Base-by-base conservation (phyloP, 2,329 filamentous ascomycete genomes). In the Curvularia eragrostidis region DNA sequence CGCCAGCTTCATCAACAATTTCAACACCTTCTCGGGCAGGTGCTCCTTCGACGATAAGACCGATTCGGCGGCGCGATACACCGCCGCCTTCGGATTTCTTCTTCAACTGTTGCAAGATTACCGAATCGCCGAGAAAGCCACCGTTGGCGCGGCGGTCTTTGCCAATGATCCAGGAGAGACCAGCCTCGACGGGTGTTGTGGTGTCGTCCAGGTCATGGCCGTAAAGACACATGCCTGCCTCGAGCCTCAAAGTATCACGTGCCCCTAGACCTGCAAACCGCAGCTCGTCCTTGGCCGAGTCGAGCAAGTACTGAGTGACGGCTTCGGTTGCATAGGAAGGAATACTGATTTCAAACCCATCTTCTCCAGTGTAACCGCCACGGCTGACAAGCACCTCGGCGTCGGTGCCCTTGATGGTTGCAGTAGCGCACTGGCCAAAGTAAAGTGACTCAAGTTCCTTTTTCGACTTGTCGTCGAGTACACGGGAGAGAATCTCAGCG, bases 141-240 rank as follows among this genome's bases (percentile, higher is more conserved):
- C 89, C 88, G 4, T 80, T 79, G 21, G 84, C 80, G 52, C 89
- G 89, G 18, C 94, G 87, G 54, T 89, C 86, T 73, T 92, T 93
- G 63, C 90, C 89, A 59, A 99, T 88, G 71, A 97, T 86, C 94
- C 95, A 99, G 59, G 82, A 82, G 0, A 91, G 79, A 1, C 81
- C 83, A 1, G 85, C 89, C 72, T 87, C 85, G 4, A 89, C 87
- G 1, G 89, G 89, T 1, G 89, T 91, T 10, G 85, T 89, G 0
- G 81, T 81, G 56, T 97, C 94, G 75, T 96, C 88, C 36, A 99
- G 85, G 77, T 99, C 95, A 79, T 98, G 92, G n/a, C 95, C 95
- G 80, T 99, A 99, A n/a, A 99, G 85, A 78, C 95, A 99, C 94
- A 99, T 96, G 60, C 95, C 95, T 0, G 95, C 95, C 81, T 99